Conservation (phyloP, 1,284 basidiomycete species). For the Cryptococcus neoformans region DNA sequence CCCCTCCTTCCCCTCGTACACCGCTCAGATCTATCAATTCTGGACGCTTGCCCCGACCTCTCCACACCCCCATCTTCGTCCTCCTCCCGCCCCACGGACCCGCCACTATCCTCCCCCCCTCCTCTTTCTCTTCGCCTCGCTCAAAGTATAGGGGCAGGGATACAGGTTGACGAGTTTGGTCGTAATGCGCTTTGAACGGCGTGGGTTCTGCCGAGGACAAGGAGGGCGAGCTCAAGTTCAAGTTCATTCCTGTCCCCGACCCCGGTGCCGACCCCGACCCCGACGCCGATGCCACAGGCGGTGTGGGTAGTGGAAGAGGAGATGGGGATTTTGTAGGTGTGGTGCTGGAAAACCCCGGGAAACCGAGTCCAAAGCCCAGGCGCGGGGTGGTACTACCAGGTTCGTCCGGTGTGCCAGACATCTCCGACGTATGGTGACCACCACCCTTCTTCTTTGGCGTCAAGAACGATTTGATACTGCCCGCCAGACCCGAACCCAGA, state of each 20-base stretch:
- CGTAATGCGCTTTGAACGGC: conserved; percentile 83
- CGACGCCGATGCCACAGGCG: too few species aligned
- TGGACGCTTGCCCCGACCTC: too few species aligned
- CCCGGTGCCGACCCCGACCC: too few species aligned
- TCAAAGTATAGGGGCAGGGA: conserved; percentile 56
- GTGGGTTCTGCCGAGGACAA: conserved; percentile 49
- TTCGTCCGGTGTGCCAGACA: neutral
- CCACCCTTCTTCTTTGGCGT: conserved; percentile 70
- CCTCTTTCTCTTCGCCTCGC: conserved; percentile 52
- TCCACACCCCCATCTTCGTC: conserved; percentile 56
- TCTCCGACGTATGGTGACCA: too few species aligned
- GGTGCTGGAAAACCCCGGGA: neutral
- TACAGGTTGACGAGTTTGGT: conserved; percentile 59
- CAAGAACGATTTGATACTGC: conserved; percentile 69
- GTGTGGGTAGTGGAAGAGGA: neutral
- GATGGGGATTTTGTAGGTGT: too few species aligned
- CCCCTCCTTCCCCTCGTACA: too few species aligned
- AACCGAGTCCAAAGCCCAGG: neutral
- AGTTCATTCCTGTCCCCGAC: too few species aligned
- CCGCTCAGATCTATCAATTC: too few species aligned
- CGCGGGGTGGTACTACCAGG: too few species aligned
- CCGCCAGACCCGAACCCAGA: conserved; percentile 21
- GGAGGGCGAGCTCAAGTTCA: conserved; percentile 17
- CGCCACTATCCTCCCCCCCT: conserved; percentile 48
- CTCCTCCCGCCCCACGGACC: conserved; percentile 52